Conservation (phyloP, 192 early-diverging fungal species). For the Pilaira anomala region DNA sequence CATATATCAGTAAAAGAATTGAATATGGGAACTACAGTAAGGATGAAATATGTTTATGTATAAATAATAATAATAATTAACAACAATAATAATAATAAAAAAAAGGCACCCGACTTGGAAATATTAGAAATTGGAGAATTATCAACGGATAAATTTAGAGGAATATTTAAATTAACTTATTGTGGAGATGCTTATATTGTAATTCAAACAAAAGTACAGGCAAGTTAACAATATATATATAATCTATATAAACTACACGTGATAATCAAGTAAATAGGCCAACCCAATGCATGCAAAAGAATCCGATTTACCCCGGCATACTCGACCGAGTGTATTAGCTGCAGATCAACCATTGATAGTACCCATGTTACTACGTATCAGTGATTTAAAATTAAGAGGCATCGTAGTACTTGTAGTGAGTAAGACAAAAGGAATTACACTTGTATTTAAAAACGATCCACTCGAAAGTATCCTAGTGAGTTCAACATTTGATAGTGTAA, state of each 20-base stretch:
- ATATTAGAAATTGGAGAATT: conserved; percentile 98
- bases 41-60: neutral
- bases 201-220: conserved; percentile 84
- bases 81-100: neutral
- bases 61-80: neutral
- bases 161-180: conserved; percentile 94
- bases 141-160: conserved; percentile 87
- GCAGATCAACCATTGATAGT: conserved; percentile 93
- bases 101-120: conserved; percentile 90
- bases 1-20: conserved; percentile 91
- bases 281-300: conserved; percentile 69
- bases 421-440: conserved; percentile 89
- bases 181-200: conserved; percentile 90
- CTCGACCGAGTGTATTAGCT: conserved; percentile 69
- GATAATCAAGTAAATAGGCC: conserved; percentile 50
- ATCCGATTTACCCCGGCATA: conserved; percentile 54
- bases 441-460: conserved; percentile 99
- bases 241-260: neutral
- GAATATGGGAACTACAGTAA: conserved; percentile 87
- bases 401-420: conserved; percentile 95
- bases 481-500: conserved; percentile 94
- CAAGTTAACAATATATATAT: neutral
- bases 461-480: conserved; percentile 89
- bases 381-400: conserved; percentile 84
- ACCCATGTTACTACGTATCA: conserved; percentile 91